Base-by-base conservation (phyloP, 352 stramenopile genomes). In the Globisporangium spinosum region DNA sequence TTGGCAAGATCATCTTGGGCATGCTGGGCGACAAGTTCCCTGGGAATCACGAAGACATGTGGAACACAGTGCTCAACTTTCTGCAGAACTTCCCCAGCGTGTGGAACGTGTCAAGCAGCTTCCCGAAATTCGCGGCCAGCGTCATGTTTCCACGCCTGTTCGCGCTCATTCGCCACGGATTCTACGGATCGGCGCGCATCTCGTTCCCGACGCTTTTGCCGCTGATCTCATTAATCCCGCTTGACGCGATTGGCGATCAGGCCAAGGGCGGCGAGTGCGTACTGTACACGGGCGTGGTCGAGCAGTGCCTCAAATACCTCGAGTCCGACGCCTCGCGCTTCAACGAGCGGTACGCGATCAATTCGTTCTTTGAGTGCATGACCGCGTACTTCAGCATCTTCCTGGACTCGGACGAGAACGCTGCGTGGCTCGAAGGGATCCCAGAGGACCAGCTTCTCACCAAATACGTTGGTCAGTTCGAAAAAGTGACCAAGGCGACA, bases 171-270 rank as follows among this genome's bases (percentile, higher is more conserved):
- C 76, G 87, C 40, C 85, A 93, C 62, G 88, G 85, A 7, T 94
- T 93, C 58, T 85, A 89, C 58, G 88, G 88, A 20, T 93, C 86
- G 10, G 79, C 82, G n/a, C 69, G 70, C 17, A 76, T 75, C 1
- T 94, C 85, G 23, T 91, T 92, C 40, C 81, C 83, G 1, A 89
- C 79, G 2, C 58, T 95, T 29, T 61, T 95, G 35, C 88, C 88
- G 1, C 67, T 95, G 32, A 67, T 95, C 51, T 92, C 88, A 35
- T 73, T 90, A 69, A 67, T 94, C n/a, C 88, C 88, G 4, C 66
- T 93, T 45, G 72, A 79, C 35, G 72, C 89, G 0, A 72, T 84
- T 15, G 66, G 87, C 17, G 80, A 92, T 61, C 43, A 65, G 32
- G 23, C 25, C 23, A 70, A 71, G 47, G 80, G 72, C 2, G 73